Evolutionary conservation across 345 rosid genomes (phyloP), one percentile per base, ranked within the genome.

Genomic region (Stellera chamaejasme): DNA sequence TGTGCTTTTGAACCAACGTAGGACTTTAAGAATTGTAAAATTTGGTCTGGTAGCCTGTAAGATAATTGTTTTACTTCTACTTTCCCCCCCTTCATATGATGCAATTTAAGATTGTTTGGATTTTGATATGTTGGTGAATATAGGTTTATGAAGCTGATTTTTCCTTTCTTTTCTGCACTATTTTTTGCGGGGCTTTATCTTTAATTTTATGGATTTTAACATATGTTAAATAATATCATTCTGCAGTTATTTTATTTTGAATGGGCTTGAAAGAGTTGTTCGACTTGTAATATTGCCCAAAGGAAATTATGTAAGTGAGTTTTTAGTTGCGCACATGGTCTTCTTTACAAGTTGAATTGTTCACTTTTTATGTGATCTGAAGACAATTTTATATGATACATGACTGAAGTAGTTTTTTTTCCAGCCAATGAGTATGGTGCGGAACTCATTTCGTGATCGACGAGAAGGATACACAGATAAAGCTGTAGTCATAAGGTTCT

Each of bases 241-340:
- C 43, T 68, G 64, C 61, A 93, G 99, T 50, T 93, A 84, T 71
- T 87, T 89, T 72, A 65, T 93, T 61, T 66, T 93, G 75, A 89
- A 93, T 64, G 99, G 99, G 62, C 84, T 93, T 11, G 99, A 93
- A 78, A 84, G 96, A 67, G 97, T 93, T 67, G 87, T 80, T 56
- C 91, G 97, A 56, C 69, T 77, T 67, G 69, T 93, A 56, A 86
- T 93, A 72, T 65, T 88, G 75, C 94, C 90, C 10, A 93, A 93
- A 71, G 72, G 83, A 53, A 93, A 93, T 76, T 91, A 89, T 76
- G 99, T 92, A 79, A 82, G 98, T 69, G 28, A 15, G 41, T 42
- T 36, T 12, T 63, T 49, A 2, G 57, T 46, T 43, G 27, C 58
- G 42, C 26, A 8, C 26, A 7, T 49, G 11, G 13, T 59, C 8